Evolutionary conservation across 108 stramenopile genomes (phyloP).

Genomic region (Conticribra weissflogii): DNA sequence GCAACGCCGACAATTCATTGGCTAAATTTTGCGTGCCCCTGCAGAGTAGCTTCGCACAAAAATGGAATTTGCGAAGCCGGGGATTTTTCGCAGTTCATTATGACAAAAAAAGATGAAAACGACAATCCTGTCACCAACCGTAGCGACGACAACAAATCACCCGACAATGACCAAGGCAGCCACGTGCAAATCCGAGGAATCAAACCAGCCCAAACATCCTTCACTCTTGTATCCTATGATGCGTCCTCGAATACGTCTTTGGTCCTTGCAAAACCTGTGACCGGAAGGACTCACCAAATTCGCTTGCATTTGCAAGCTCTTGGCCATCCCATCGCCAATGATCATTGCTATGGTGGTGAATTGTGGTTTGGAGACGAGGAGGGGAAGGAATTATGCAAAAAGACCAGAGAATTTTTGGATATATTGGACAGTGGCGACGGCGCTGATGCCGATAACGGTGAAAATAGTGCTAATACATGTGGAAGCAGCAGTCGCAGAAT

Average conservation of each 20-base stretch:
- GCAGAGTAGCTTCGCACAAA: constrained; percentile 71
- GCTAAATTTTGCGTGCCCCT: constrained; percentile 81
- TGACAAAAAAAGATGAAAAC: constrained; percentile 41
- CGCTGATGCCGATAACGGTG: background rate
- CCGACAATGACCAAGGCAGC: background rate
- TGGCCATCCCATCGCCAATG: constrained; percentile 90
- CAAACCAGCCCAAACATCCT: constrained; percentile 81
- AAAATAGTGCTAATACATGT: background rate
- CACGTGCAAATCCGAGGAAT: constrained; percentile 27
- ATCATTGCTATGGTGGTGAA: constrained; percentile 90
- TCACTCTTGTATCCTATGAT: constrained; percentile 74
- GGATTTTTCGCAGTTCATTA: constrained; percentile 54
- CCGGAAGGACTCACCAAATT: constrained; percentile 90
- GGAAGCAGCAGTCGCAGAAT: background rate
- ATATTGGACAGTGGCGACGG: constrained; percentile 38
- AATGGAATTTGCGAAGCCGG: constrained; percentile 84
- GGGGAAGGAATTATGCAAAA: constrained; percentile 44
- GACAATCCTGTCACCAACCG: no score
- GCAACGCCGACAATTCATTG: constrained; percentile 33
- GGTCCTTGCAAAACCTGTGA: constrained; percentile 61
- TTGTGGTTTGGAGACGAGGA: constrained; percentile 67
- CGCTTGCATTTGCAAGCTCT: constrained; percentile 82
- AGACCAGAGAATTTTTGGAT: constrained; percentile 52
- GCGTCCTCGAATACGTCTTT: constrained; percentile 69
- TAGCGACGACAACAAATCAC: no score